A percentile compares a stretch with the other conserved stretches of the same genome.
These are phyloP conservation scores for Fusarium drepaniforme DNA, from an alignment of 2,329 filamentous ascomycete species.

Conservation along the genomic window DNA sequence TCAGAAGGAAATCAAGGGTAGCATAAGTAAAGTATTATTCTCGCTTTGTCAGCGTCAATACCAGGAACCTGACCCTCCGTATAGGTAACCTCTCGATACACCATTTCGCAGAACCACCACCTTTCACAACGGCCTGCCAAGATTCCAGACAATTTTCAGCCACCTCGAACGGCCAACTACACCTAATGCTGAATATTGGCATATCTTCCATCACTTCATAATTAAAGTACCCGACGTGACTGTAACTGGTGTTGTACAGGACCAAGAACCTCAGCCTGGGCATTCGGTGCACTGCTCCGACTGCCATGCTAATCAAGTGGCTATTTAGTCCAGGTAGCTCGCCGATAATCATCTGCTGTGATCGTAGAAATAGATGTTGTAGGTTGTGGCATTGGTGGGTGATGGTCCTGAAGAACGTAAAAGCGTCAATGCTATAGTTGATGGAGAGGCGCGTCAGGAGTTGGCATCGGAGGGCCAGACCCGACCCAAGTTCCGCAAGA, in stretches of 20 bases:
- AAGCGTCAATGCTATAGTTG: background rate
- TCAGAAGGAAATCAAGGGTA: background rate
- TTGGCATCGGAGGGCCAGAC: background rate
- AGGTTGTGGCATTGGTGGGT: background rate
- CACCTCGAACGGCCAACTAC: conserved; percentile 1
- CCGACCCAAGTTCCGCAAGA: background rate
- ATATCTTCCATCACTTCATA: background rate
- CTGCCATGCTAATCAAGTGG: background rate
- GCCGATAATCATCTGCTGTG: background rate
- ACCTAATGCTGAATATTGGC: background rate
- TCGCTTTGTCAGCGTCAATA: background rate
- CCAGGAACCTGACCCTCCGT: background rate
- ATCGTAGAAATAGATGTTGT: background rate
- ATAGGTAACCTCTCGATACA: background rate
- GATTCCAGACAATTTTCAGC: background rate
- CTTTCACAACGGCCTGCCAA: background rate
- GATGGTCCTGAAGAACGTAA: conserved; percentile 2
- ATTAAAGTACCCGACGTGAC: background rate
- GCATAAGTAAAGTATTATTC: background rate
- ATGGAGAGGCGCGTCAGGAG: background rate
- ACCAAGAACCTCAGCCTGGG: background rate
- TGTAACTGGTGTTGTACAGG: background rate
- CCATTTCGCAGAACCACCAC: background rate
- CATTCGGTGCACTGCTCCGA: background rate
- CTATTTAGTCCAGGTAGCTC: background rate